A percentile compares a stretch with the other conserved stretches of the same genome.
These are phyloP conservation scores for Helianthus annuus DNA, from an alignment of 129 eudicot species.

Conservation along the genomic window DNA sequence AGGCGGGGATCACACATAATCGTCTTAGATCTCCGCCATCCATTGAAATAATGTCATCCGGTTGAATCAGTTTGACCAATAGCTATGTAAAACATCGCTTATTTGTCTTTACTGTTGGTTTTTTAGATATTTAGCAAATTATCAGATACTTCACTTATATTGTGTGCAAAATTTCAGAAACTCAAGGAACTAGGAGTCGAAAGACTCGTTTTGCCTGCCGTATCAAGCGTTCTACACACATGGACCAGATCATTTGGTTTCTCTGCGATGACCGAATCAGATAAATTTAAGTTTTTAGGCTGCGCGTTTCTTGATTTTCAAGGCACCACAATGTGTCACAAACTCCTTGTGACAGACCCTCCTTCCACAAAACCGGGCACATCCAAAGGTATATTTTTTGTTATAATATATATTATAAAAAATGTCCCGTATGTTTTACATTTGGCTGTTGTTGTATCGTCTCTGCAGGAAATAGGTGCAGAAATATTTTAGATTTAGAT, in stretches of 20 bases:
- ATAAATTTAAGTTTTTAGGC: slow-evolving; percentile 50
- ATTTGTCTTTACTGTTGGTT: slow-evolving; percentile 10
- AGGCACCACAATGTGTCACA: slow-evolving; percentile 87
- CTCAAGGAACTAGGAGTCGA: slow-evolving; percentile 72
- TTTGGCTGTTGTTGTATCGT: not conserved
- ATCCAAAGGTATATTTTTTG: slow-evolving; percentile 37
- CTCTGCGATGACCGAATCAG: slow-evolving; percentile 54
- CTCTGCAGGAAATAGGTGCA: slow-evolving; percentile 35
- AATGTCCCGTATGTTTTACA: not conserved
- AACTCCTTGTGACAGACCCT: slow-evolving; percentile 39
- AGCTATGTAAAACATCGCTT: not conserved
- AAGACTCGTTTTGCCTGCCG: slow-evolving; percentile 87
- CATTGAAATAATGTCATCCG: not conserved
- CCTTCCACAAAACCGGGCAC: slow-evolving; percentile 28
- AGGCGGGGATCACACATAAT: too few species aligned
- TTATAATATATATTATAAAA: not conserved
- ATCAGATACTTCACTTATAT: not conserved
- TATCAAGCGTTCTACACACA: slow-evolving; percentile 59
- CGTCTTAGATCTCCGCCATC: too few species aligned
- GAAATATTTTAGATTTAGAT: slow-evolving; percentile 34
- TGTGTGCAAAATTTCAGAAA: slow-evolving; percentile 34
- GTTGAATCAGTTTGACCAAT: not conserved
- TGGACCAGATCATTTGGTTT: slow-evolving; percentile 87
- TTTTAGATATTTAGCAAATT: not conserved
- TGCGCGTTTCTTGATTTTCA: slow-evolving; percentile 77